Conservation (phyloP, 768 basidiomycete genomes). For the Pluteus cervinus region DNA sequence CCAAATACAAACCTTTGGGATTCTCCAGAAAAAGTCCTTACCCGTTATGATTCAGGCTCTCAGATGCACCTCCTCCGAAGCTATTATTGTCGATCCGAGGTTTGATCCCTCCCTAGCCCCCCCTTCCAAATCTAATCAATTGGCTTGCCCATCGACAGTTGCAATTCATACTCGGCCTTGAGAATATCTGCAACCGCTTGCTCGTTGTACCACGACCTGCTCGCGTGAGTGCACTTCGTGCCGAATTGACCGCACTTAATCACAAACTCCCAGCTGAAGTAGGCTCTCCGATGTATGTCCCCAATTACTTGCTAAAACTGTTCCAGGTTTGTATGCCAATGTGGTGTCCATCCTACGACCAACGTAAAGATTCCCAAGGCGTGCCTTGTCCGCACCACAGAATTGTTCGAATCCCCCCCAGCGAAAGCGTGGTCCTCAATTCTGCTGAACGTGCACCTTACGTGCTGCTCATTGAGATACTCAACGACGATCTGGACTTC, state of each 20-base stretch:
- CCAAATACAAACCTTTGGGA: constrained; percentile 43
- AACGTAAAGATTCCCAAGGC: constrained; percentile 26
- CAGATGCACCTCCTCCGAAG: constrained; percentile 73
- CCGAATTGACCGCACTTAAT: constrained; percentile 91
- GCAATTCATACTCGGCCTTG: constrained; percentile 81
- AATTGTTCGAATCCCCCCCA: constrained; percentile 94
- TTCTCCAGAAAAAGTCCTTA: constrained; percentile 51
- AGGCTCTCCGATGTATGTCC: constrained; percentile 11
- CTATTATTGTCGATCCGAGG: constrained; percentile 87
- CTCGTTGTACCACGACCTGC: constrained; percentile 91
- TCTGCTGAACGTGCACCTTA: constrained; percentile 96
- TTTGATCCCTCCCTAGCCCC: constrained; percentile 23
- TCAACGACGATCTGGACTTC: constrained; percentile 88
- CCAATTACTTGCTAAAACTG: constrained; percentile 5
- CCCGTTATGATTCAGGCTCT: constrained; percentile 58
- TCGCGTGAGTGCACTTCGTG: constrained; percentile 91
- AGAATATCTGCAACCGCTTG: constrained; percentile 88
- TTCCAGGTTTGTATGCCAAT: constrained; percentile 78
- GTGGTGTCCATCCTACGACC: constrained; percentile 78
- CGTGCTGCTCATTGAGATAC: constrained; percentile 85
- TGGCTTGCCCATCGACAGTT: constrained; percentile 40
- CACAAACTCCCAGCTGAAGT: constrained; percentile 97
- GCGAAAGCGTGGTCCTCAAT: constrained; percentile 96
- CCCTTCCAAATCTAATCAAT: constrained; percentile 4
- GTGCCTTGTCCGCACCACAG: constrained; percentile 76